Percentiles rank a stretch among this genome's conserved stretches.
phyloP scores from a whole-genome alignment of 495 filamentous ascomycete species.

The Penicillium cataractarum region DNA sequence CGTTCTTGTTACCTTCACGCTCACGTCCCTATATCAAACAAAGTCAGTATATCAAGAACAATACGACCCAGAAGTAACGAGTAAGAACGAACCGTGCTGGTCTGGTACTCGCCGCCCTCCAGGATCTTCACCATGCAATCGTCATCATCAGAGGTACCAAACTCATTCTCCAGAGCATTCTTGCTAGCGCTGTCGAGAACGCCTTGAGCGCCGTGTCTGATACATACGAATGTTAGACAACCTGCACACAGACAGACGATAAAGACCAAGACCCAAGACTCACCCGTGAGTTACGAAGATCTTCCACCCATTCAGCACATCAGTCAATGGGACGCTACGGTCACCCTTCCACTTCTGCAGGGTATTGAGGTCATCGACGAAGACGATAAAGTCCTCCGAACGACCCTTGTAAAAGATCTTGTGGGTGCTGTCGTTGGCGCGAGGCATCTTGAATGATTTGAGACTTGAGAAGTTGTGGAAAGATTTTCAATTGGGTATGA shows the following conservation, averaged over 20 bases:
- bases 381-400: conserved; percentile 87
- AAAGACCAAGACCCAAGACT: conserved; percentile 26
- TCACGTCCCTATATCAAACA: conserved; percentile 32
- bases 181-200: conserved; percentile 76
- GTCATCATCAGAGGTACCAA: conserved; percentile 77
- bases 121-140: conserved; percentile 80
- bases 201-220: conserved; percentile 86
- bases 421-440: conserved; percentile 70
- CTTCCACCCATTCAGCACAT: conserved; percentile 89
- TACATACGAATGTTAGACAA: not conserved
- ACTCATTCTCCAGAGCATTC: conserved; percentile 76
- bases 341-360: conserved; percentile 84
- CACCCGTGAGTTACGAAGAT: conserved; percentile 92
- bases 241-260: not conserved
- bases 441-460: conserved; percentile 63
- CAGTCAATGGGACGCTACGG: conserved; percentile 72
- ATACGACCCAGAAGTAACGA: not conserved
- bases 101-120: conserved; percentile 71
- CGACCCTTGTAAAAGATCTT: conserved; percentile 93
- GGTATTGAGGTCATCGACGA: conserved; percentile 73
- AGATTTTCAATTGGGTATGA: conserved; percentile 5
- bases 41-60: conserved; percentile 18
- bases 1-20: conserved; percentile 39
- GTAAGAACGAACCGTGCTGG: conserved; percentile 59
- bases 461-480: not conserved